These are phyloP conservation scores for Gonium pectorale DNA, from an alignment of 139 green algal species.

Conservation along the genomic window DNA sequence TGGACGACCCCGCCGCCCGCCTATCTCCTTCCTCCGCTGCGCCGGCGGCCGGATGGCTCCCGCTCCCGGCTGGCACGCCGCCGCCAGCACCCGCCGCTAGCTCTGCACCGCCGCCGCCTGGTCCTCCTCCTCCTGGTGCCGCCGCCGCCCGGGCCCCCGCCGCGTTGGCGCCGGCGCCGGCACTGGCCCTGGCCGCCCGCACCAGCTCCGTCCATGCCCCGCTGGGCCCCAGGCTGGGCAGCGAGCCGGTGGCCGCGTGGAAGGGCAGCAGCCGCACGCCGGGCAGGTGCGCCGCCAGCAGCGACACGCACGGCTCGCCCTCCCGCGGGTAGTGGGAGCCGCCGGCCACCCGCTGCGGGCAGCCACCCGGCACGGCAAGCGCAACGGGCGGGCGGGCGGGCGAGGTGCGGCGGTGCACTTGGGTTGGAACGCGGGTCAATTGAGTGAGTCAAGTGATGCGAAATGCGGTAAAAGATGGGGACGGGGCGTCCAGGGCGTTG, in stretches of 20 bases:
- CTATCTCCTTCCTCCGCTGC: background rate
- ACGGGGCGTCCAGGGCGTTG: too few relatives aligned
- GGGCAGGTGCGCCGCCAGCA: constrained; percentile 31
- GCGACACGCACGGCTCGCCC: background rate
- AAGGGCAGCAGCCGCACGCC: constrained; percentile 16
- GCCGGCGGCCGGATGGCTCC: too few relatives aligned
- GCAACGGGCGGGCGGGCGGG: too few relatives aligned
- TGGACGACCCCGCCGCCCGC: background rate
- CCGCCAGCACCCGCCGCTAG: too few relatives aligned
- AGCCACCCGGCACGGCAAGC: too few relatives aligned
- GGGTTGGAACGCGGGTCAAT: too few relatives aligned
- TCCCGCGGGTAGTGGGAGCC: background rate
- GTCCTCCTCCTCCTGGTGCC: too few relatives aligned
- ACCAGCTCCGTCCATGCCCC: constrained; percentile 8
- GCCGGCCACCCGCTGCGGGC: background rate
- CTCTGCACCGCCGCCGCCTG: background rate
- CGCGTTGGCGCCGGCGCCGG: background rate
- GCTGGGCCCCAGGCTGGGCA: background rate
- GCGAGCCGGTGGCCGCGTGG: background rate
- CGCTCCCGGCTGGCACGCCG: too few relatives aligned
- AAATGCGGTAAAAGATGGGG: too few relatives aligned
- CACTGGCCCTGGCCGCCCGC: background rate
- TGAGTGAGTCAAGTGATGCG: too few relatives aligned
- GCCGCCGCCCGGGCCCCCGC: background rate
- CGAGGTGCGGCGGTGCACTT: too few relatives aligned